These are phyloP conservation scores for Macrocybe gigantea DNA, from an alignment of 768 basidiomycete genomes.

Conservation along the genomic window DNA sequence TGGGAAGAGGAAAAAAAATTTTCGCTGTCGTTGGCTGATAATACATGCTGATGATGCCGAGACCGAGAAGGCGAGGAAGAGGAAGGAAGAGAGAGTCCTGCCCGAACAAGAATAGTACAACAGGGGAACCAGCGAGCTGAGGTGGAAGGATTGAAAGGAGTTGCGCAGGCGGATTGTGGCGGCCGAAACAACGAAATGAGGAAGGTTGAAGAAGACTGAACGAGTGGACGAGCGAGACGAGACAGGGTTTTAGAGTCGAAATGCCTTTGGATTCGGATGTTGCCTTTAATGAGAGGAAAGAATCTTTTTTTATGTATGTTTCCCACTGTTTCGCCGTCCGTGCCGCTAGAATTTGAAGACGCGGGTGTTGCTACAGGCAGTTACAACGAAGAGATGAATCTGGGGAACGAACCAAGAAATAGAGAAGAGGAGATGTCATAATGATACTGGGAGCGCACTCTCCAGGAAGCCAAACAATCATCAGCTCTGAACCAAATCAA, in stretches of 20 bases:
- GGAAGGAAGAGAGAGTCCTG: constrained; percentile 5
- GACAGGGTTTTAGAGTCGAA: no score
- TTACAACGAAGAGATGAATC: constrained; percentile 8
- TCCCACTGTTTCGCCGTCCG: constrained; percentile 13
- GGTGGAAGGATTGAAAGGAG: not conserved
- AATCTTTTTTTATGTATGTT: no score
- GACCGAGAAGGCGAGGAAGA: constrained; percentile 35
- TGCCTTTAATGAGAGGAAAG: no score
- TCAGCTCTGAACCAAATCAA: constrained; percentile 40
- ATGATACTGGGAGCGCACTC: no score
- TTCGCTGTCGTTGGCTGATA: constrained; percentile 21
- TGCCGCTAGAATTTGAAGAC: constrained; percentile 59
- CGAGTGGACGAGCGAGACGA: no score
- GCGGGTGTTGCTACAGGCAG: constrained; percentile 35
- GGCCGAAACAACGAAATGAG: not conserved
- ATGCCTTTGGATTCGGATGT: no score
- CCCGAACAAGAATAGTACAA: no score
- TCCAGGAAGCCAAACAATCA: not conserved
- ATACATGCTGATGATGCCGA: constrained; percentile 33
- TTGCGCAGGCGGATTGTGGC: not conserved
- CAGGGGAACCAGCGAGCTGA: no score
- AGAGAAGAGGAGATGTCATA: not conserved
- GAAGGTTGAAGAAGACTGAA: no score
- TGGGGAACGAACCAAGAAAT: constrained; percentile 6
- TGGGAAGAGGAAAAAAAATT: not conserved